These are phyloP conservation scores for Gryganskiella cystojenkinii DNA, from an alignment of 192 early-diverging fungal species.

Conservation along the genomic window DNA sequence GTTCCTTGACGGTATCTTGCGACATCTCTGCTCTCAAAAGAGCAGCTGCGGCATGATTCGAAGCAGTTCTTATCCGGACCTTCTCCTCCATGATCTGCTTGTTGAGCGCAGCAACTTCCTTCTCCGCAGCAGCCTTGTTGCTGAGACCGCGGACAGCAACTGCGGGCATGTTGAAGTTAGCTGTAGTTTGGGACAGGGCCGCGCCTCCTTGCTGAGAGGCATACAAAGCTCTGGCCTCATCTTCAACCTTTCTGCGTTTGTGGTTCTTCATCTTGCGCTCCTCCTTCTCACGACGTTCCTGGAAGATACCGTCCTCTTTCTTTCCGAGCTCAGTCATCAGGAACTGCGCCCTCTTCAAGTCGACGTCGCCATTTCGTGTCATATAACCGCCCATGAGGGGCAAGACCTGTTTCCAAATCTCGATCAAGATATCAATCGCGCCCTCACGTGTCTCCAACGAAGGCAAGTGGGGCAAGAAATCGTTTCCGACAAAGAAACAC, in stretches of 20 bases:
- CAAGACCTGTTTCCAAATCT: constrained; percentile 90
- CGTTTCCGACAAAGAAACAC: constrained; percentile 99
- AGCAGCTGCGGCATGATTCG: constrained; percentile 66
- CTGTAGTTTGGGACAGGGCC: constrained; percentile 24
- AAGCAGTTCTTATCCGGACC: constrained; percentile 29
- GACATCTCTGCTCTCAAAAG: constrained; percentile 73
- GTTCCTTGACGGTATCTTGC: constrained; percentile 31
- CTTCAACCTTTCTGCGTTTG: constrained; percentile 44
- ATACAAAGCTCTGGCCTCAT: constrained; percentile 39
- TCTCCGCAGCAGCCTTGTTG: constrained; percentile 41
- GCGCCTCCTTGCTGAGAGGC: constrained; percentile 33
- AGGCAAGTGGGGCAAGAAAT: constrained; percentile 91
- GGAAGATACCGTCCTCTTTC: constrained; percentile 84
- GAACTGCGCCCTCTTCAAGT: constrained; percentile 81
- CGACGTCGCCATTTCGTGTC: constrained; percentile 81
- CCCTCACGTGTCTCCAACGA: constrained; percentile 96
- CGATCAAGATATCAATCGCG: constrained; percentile 88
- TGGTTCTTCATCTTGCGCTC: constrained; percentile 59
- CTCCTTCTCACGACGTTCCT: constrained; percentile 67
- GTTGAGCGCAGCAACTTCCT: constrained; percentile 45
- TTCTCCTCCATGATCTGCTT: constrained; percentile 53
- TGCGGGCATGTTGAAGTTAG: constrained; percentile 37
- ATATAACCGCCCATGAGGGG: constrained; percentile 83
- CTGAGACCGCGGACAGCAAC: constrained; percentile 41
- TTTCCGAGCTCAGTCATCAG: constrained; percentile 86